These are phyloP conservation scores for Centaurea solstitialis DNA, from an alignment of 129 eudicot species.

Conservation along the genomic window DNA sequence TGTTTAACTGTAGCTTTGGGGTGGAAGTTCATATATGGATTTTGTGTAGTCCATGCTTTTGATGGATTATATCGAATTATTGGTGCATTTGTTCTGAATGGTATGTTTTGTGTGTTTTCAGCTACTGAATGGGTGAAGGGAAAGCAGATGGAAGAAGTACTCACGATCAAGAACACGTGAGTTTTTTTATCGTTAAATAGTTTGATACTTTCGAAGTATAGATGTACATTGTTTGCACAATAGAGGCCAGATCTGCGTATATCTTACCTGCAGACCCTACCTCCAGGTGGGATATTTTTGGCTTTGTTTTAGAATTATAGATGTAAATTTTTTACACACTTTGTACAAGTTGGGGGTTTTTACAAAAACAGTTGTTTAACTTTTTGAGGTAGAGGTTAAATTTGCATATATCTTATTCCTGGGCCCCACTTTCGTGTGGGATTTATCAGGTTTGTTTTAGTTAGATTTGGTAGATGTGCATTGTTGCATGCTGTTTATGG, in stretches of 20 bases:
- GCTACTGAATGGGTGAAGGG: conserved; percentile 88
- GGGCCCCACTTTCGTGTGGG: not conserved
- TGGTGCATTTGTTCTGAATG: not conserved
- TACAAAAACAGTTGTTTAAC: too few relatives aligned
- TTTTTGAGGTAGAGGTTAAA: too few relatives aligned
- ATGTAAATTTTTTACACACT: too few relatives aligned
- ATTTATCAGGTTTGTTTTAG: not conserved
- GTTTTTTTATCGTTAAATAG: conserved; percentile 2
- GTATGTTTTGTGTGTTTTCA: conserved; percentile 26
- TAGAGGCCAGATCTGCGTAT: not conserved
- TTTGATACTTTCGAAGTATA: not conserved
- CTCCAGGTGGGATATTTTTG: not conserved
- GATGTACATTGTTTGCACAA: not conserved
- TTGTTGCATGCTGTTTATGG: not conserved
- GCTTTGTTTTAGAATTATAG: not conserved
- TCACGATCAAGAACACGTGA: conserved; percentile 65
- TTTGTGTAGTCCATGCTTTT: too few relatives aligned
- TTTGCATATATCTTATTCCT: not conserved
- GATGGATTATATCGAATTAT: too few relatives aligned
- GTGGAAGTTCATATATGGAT: too few relatives aligned
- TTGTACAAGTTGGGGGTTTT: too few relatives aligned
- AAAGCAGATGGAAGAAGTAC: conserved; percentile 63
- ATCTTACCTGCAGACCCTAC: not conserved
- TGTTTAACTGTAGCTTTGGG: not conserved
- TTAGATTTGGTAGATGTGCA: not conserved